These are phyloP conservation scores for Collybia mongolica DNA, from an alignment of 768 basidiomycete species.

Conservation along the genomic window DNA sequence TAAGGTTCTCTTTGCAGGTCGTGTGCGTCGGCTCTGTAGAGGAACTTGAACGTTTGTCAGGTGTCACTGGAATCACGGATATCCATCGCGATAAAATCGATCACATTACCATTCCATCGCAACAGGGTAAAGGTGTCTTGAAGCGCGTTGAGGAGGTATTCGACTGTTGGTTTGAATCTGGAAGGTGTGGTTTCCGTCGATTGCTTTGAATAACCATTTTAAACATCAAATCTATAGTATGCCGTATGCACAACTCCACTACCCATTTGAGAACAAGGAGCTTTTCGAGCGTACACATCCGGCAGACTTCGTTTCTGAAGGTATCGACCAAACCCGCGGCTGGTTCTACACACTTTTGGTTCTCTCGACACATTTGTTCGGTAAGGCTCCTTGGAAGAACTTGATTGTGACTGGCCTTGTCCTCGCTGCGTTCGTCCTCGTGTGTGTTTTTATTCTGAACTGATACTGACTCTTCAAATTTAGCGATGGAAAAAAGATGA, in stretches of 20 bases:
- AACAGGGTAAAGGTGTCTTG: slow-evolving; percentile 80
- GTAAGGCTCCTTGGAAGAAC: slow-evolving; percentile 96
- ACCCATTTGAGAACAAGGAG: slow-evolving; percentile 97
- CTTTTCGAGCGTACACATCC: slow-evolving; percentile 84
- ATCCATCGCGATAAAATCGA: slow-evolving; percentile 95
- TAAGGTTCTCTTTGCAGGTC: slow-evolving; percentile 42
- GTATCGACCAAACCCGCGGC: slow-evolving; percentile 97
- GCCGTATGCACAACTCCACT: slow-evolving; percentile 97
- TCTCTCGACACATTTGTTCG: slow-evolving; percentile 93
- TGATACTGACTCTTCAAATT: slow-evolving; percentile 1
- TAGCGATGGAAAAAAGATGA: slow-evolving; percentile 99
- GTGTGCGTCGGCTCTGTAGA: slow-evolving; percentile 86
- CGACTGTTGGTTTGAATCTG: slow-evolving; percentile 99
- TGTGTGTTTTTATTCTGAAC: neutral
- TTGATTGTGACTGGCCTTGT: slow-evolving; percentile 95
- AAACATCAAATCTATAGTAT: slow-evolving; percentile 57
- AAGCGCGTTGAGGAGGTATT: slow-evolving; percentile 97
- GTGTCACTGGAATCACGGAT: slow-evolving; percentile 81
- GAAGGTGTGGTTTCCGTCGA: slow-evolving; percentile 59
- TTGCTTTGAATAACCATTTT: neutral
- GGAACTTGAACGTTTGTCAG: slow-evolving; percentile 85
- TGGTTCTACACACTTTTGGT: slow-evolving; percentile 99
- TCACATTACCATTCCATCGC: slow-evolving; percentile 93
- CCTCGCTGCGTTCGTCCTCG: slow-evolving; percentile 74
- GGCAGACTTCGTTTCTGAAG: slow-evolving; percentile 96